Percentiles rank a stretch among this genome's conserved stretches.
These are phyloP conservation scores for Capsicum chinense DNA, from an alignment of 257 asterid genomes.

Conservation along the genomic window DNA sequence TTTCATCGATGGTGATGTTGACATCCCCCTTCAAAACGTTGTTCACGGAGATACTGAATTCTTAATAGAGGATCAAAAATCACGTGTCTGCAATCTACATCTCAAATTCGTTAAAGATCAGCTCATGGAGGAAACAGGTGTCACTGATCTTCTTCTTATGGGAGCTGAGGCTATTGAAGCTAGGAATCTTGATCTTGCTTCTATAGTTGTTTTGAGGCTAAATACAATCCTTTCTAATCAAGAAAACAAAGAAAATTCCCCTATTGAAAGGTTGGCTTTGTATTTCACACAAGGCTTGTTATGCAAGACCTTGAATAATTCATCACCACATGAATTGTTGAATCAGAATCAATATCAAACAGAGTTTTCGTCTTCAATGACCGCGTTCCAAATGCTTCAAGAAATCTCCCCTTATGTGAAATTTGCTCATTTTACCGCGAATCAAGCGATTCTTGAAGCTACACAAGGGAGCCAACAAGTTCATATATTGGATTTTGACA, in stretches of 20 bases:
- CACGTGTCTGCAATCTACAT: background rate
- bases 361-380: background rate
- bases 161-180: conserved; percentile 52
- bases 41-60: background rate
- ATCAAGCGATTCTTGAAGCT: conserved; percentile 50
- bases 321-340: conserved; percentile 4
- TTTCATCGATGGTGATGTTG: conserved; percentile 26
- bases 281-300: conserved; percentile 46
- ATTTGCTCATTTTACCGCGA: conserved; percentile 55
- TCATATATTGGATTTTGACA: conserved; percentile 50
- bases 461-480: conserved; percentile 37
- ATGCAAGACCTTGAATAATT: conserved; percentile 26
- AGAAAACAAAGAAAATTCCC: conserved; percentile 32
- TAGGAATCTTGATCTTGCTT: conserved; percentile 40
- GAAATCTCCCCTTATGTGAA: conserved; percentile 49
- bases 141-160: conserved; percentile 41
- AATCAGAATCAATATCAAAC: background rate
- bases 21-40: background rate
- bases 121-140: conserved; percentile 41
- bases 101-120: conserved; percentile 38
- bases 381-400: conserved; percentile 47
- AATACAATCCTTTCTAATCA: conserved; percentile 36
- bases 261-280: conserved; percentile 40
- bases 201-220: conserved; percentile 38
- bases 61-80: background rate